A percentile compares a stretch with the other conserved stretches of the same genome.
phyloP scores from a whole-genome alignment of 208 protist species.

The Leishmania aethiopica region DNA sequence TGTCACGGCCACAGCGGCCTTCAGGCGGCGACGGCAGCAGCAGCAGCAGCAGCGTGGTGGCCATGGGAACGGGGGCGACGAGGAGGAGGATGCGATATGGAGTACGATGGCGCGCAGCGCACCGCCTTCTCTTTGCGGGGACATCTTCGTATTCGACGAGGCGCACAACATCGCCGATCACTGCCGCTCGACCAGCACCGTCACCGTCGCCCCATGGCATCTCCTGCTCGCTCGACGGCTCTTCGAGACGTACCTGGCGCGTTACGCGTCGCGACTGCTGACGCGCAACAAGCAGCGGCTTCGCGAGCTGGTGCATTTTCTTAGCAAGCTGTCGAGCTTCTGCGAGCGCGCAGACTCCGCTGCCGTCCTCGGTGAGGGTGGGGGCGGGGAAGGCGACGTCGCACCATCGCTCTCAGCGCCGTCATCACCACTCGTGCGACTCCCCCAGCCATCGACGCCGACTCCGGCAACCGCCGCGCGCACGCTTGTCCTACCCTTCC shows the following conservation, averaged over 20 bases:
- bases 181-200: constrained; percentile 83
- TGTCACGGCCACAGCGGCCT: constrained; percentile 17
- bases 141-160: constrained; percentile 95
- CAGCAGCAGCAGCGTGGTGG: neutral
- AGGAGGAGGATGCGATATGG: constrained; percentile 16
- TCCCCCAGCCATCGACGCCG: neutral
- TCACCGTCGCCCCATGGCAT: constrained; percentile 45
- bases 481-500: constrained; percentile 36
- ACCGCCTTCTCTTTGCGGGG: constrained; percentile 66
- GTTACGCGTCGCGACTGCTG: constrained; percentile 84
- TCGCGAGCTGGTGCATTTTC: constrained; percentile 77
- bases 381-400: neutral
- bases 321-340: constrained; percentile 37
- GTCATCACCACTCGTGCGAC: neutral
- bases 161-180: constrained; percentile 96
- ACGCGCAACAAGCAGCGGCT: constrained; percentile 89
- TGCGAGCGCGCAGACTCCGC: neutral
- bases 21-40: constrained; percentile 8
- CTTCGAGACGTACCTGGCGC: constrained; percentile 63
- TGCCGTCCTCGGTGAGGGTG: neutral
- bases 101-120: constrained; percentile 25
- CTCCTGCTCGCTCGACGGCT: constrained; percentile 43
- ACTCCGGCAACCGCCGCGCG: neutral
- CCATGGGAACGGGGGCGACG: neutral
- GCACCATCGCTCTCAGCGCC: neutral